Conservation (phyloP, 768 basidiomycete genomes). For the Mycena olivaceomarginata region DNA sequence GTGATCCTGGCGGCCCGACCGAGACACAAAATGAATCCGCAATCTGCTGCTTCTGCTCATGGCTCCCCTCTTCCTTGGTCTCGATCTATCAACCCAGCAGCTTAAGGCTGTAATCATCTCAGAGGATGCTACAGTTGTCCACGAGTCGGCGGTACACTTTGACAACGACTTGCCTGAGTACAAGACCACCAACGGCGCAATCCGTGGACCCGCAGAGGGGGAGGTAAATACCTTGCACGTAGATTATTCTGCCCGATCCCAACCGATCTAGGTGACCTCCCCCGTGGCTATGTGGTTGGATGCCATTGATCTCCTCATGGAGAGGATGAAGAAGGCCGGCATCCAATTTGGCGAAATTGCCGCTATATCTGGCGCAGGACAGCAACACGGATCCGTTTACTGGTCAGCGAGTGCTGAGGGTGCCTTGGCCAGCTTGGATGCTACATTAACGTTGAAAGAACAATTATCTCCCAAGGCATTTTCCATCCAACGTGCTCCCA, state of each 20-base stretch:
- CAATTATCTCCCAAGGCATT: conserved; percentile 83
- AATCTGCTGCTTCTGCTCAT: conserved; percentile 2
- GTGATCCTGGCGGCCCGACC: conserved; percentile 4
- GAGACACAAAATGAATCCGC: conserved; percentile 5
- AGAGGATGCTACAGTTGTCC: conserved; percentile 73
- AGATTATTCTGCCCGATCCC: too few relatives aligned
- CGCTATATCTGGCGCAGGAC: conserved; percentile 86
- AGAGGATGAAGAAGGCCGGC: conserved; percentile 74
- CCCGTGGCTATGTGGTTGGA: conserved; percentile 92
- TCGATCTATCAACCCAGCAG: conserved; percentile 92
- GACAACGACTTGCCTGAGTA: conserved; percentile 86
- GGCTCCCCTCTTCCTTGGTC: conserved; percentile 77
- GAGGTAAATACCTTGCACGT: conserved; percentile 65
- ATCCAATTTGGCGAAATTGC: conserved; percentile 76
- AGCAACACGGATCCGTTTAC: conserved; percentile 94
- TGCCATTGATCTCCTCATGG: conserved; percentile 86
- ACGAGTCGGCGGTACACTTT: conserved; percentile 86
- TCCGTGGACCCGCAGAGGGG: conserved; percentile 78
- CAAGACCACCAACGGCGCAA: conserved; percentile 79
- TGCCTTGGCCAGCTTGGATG: conserved; percentile 73
- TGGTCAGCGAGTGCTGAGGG: conserved; percentile 78
- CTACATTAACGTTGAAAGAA: conserved; percentile 68
- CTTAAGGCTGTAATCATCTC: conserved; percentile 85
- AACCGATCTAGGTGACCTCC: conserved; percentile 62
- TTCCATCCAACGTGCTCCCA: conserved; percentile 80